phyloP scores from a whole-genome alignment of 441 rosid genomes.

The California macrophylla region DNA sequence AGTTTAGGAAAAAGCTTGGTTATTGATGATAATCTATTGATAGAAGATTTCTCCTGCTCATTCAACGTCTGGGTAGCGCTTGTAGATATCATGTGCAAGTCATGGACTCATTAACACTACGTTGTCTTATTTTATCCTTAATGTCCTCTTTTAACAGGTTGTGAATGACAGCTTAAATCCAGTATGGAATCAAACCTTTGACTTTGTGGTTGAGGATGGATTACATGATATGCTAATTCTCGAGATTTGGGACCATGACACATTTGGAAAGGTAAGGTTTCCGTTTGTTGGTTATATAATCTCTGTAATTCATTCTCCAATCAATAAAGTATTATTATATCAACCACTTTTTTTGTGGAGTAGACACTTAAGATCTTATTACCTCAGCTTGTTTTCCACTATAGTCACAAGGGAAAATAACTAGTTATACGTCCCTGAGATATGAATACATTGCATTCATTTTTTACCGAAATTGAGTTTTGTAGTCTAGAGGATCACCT shows the following conservation, averaged over 20 bases:
- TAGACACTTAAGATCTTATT: neutral
- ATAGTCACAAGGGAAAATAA: neutral
- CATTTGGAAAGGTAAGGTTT: constrained; percentile 78
- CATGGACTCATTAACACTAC: neutral
- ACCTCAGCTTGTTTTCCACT: neutral
- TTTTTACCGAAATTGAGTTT: neutral
- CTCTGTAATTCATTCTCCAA: neutral
- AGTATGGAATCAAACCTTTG: constrained; percentile 94
- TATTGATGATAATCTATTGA: neutral
- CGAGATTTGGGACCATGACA: constrained; percentile 94
- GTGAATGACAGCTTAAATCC: constrained; percentile 86
- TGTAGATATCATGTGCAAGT: neutral
- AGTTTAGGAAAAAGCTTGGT: neutral
- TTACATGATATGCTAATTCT: constrained; percentile 84
- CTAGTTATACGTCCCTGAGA: neutral
- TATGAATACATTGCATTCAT: neutral
- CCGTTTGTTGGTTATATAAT: neutral
- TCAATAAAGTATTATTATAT: neutral
- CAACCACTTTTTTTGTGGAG: neutral
- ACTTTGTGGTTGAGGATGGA: constrained; percentile 93
- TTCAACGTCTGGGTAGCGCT: neutral
- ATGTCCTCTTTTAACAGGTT: constrained; percentile 37
- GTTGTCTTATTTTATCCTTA: neutral
- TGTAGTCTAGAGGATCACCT: neutral
- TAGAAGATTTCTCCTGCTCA: neutral